A percentile compares a stretch with the other conserved stretches of the same genome.
phyloP scores from a whole-genome alignment of 179 eudicot genomes.

The Nepenthes alata region DNA sequence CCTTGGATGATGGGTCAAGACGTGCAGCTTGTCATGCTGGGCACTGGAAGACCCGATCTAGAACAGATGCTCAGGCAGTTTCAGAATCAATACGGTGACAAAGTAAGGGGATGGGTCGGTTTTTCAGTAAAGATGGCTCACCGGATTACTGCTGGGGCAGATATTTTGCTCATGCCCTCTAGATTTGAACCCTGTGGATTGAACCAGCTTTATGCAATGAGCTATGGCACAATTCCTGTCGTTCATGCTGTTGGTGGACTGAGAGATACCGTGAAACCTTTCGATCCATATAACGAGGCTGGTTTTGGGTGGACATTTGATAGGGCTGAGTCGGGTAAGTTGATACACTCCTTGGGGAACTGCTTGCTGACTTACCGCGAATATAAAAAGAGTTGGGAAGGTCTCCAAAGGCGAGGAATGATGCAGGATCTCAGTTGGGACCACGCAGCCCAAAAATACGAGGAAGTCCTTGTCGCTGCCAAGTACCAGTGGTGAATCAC shows the following conservation, averaged over 20 bases:
- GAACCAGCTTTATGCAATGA: conserved; percentile 91
- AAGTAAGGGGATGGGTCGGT: conserved; percentile 82
- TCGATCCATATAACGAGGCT: conserved; percentile 61
- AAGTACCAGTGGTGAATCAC: conserved; percentile 69
- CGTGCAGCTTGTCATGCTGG: conserved; percentile 82
- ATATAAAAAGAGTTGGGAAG: conserved; percentile 70
- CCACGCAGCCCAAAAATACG: conserved; percentile 61
- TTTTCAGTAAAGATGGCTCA: conserved; percentile 83
- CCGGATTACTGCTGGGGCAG: conserved; percentile 92
- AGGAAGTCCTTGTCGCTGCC: conserved; percentile 82
- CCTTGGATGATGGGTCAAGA: conserved; percentile 88
- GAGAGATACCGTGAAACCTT: conserved; percentile 76
- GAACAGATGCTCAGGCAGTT: conserved; percentile 68
- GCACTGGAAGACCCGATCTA: conserved; percentile 68
- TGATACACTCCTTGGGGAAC: conserved; percentile 72
- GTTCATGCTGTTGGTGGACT: conserved; percentile 95
- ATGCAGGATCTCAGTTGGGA: conserved; percentile 84
- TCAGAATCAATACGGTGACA: conserved; percentile 52
- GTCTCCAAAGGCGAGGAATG: conserved; percentile 78
- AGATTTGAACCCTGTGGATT: conserved; percentile 97
- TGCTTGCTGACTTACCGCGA: conserved; percentile 62
- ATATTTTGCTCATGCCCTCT: conserved; percentile 88
- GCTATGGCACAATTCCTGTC: conserved; percentile 82
- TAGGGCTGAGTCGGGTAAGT: conserved; percentile 43
- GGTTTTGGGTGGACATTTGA: conserved; percentile 86